Conservation (phyloP, 495 filamentous ascomycete species). For the Penicillium mononematosum region DNA sequence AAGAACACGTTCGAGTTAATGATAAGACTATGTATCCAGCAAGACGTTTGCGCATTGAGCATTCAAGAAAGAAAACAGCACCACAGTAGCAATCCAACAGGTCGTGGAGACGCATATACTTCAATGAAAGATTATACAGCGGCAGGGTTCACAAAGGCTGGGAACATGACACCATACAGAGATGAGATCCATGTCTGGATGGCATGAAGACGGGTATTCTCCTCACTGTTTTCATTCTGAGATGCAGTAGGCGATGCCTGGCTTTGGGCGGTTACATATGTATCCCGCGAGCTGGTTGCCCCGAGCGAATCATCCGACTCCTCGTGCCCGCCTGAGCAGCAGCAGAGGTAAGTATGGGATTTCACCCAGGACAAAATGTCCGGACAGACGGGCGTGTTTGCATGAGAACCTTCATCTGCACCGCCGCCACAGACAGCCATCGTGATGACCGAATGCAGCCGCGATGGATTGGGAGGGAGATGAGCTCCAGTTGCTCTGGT, state of each 20-base stretch:
- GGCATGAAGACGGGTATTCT: neutral
- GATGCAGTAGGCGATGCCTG: slow-evolving; percentile 12
- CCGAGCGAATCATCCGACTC: slow-evolving; percentile 15
- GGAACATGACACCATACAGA: slow-evolving; percentile 8
- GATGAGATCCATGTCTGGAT: slow-evolving; percentile 9
- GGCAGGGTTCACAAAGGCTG: neutral
- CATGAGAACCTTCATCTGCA: neutral
- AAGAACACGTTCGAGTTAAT: neutral
- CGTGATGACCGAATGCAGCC: slow-evolving; percentile 1
- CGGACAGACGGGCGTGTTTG: neutral
- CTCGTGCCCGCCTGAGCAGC: slow-evolving; percentile 15
- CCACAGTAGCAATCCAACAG: neutral
- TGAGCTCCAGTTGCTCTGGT: neutral
- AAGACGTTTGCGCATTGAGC: neutral
- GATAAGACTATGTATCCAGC: neutral
- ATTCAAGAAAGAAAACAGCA: neutral
- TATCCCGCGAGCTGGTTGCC: slow-evolving; percentile 25
- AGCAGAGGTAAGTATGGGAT: slow-evolving; percentile 19
- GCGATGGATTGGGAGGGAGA: slow-evolving; percentile 1
- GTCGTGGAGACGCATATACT: neutral
- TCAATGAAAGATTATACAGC: neutral
- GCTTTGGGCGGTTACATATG: slow-evolving; percentile 33
- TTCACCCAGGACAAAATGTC: slow-evolving; percentile 16
- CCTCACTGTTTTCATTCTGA: neutral
- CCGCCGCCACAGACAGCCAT: neutral